A percentile compares a stretch with the other conserved stretches of the same genome.
phyloP scores from a whole-genome alignment of 345 rosid species.

The Populus nigra region DNA sequence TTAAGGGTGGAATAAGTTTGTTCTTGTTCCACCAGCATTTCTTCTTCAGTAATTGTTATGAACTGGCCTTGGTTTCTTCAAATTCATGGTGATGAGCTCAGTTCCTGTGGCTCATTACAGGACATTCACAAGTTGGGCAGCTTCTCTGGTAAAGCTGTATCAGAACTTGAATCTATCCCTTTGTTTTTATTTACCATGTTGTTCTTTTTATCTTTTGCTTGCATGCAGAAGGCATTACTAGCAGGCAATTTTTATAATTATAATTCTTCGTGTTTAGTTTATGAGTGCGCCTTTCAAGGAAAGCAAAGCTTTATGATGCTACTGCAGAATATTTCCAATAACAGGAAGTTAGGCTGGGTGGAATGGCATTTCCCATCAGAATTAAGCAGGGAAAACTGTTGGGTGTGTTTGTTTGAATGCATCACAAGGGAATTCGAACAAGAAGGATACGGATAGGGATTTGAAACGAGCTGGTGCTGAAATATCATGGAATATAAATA shows the following conservation, averaged over 20 bases:
- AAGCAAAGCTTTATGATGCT: too few species aligned
- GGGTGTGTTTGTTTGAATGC: not conserved
- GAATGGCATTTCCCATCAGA: not conserved
- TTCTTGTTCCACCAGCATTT: conserved; percentile 28
- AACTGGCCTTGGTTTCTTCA: conserved; percentile 41
- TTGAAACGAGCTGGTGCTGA: too few species aligned
- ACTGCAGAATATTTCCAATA: too few species aligned
- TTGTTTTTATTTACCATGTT: not conserved
- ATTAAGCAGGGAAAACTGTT: not conserved
- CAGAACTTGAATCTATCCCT: not conserved
- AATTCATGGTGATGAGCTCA: conserved; percentile 21
- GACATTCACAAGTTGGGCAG: not conserved
- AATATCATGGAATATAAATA: too few species aligned
- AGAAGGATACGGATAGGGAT: too few species aligned
- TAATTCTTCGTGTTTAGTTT: too few species aligned
- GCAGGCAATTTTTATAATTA: too few species aligned
- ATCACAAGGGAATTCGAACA: too few species aligned
- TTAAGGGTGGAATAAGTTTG: conserved; percentile 26
- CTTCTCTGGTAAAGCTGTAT: conserved; percentile 14
- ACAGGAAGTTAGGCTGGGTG: not conserved
- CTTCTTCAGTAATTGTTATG: conserved; percentile 18
- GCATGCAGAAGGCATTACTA: not conserved
- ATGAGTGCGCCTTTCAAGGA: too few species aligned
- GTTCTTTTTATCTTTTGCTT: not conserved
- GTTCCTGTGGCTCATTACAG: not conserved